Evolutionary conservation across 495 filamentous ascomycete species (phyloP), one percentile per base, ranked within the genome.

Genomic region (Aspergillus diversus): DNA sequence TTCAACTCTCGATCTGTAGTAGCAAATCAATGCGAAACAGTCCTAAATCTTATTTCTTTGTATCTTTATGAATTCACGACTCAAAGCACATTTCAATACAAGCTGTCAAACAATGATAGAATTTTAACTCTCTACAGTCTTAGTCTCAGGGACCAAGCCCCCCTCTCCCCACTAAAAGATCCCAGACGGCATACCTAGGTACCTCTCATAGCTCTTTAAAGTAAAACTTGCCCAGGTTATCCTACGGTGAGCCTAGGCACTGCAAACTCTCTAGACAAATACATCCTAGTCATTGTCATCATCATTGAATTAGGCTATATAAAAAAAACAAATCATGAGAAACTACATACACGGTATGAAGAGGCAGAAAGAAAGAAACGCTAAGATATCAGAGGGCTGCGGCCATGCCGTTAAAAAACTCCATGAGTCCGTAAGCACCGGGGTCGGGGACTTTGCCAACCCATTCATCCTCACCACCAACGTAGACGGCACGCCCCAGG

Each of bases 401-500:
- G 0, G 89, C 90, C 63, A 99, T 61, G 0, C 93, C 95, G 58
- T 82, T 76, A 73, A 97, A 87, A 71, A 99, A 92, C 67, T 87
- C 86, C 21, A 83, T 89, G 66, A 97, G 77, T 43, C 92, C 96
- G 82, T 86, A 90, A 31, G 95, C 95, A 7, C 95, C 95, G 2
- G 95, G 95, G 75, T 99, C 95, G 9, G 94, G 93, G 7, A 97
- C 86, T 66, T 91, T 84, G 16, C 80, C 80, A 42, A 89, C 78
- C 59, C 93, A 93, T 51, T 83, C 79, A 67, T 91, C 84, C 57
- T 89, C 83, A n/a, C 93, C 89, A 43, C 92, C 93, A 61, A 99
- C 88, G 77, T 99, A 99, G 13, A 97, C 94, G 7, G 90, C 88
- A 62, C 95, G 82, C 5, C 95, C 95, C 33, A 99, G 76, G 67